Conservation (phyloP, 176 grass and related monocot genomes). For the Stipa capillata region DNA sequence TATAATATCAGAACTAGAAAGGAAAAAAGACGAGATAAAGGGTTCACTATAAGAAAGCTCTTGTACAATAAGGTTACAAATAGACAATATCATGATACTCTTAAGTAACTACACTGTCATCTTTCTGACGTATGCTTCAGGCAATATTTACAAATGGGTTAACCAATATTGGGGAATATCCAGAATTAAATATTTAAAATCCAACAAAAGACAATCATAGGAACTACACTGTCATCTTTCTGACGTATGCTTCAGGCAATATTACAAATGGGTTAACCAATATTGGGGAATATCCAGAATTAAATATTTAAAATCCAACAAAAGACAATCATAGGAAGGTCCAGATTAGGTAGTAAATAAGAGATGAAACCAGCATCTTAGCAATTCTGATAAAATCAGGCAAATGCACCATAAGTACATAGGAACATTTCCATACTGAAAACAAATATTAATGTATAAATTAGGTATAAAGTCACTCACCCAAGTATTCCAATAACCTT, state of each 20-base stretch:
- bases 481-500: constrained; percentile 92
- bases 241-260: constrained; percentile 6
- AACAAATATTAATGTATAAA: constrained; percentile 5
- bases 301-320: neutral
- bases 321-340: neutral
- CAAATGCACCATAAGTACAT: neutral
- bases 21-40: neutral
- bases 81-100: neutral
- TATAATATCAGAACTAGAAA: neutral
- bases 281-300: neutral
- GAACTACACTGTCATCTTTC: neutral
- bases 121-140: constrained; percentile 1
- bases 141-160: constrained; percentile 12
- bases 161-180: neutral
- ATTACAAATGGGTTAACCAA: constrained; percentile 2
- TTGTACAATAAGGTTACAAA: neutral
- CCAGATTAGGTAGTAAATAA: neutral
- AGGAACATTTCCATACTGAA: neutral
- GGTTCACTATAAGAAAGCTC: neutral
- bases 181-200: neutral
- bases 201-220: too few relatives aligned
- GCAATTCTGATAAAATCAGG: neutral
- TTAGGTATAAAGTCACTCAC: constrained; percentile 54
- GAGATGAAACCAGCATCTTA: neutral
- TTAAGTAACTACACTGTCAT: neutral